Base-by-base conservation (phyloP, 2,329 filamentous ascomycete species). In the Hypoxylon sp. region DNA sequence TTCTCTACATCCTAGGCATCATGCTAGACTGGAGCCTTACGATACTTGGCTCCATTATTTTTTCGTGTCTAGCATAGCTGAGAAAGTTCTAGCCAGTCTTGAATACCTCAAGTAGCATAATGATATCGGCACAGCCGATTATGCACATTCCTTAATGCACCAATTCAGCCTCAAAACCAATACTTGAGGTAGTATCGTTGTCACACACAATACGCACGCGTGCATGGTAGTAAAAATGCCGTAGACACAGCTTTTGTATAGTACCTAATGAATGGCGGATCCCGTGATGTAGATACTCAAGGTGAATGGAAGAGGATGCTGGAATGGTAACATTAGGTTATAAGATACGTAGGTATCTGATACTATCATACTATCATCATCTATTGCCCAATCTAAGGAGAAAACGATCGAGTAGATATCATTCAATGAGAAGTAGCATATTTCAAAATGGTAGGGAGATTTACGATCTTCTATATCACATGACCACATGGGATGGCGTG, bases 401-500 rank as follows among this genome's bases (percentile, higher is more conserved):
- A 48, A 21, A 21, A 5, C 4, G 34, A 38, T 32, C 14, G 4
- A 19, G 21, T 52, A 43, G 23, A 51, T 57, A 57, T 38, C 7
- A 38, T 52, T 52, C 5, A 23, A 64, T 49, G 21, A 45, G 52
- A 61, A 28, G 52, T 50, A 45, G 57, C 30, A 49, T 59, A 38
- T 36, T 32, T 53, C 32, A 53, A 56, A 56, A 56, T 61, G 19
- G 30, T 38, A 58, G 25, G 30, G 17, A 17, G 23, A n/a, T 56
- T 36, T 63, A 25, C 19, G 57, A 56, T 46, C 34, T 60, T 45
- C 23, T 30, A 60, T 57, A 64, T 67, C 67, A 62, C 51, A 64
- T 69, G 63, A 64, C 64, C 53, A 57, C 28, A 64, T 32, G 28
- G 43, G 41, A 69, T 69, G 63, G 66, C 63, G 59, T 69, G 63